These are phyloP conservation scores for Podila horticola DNA, from an alignment of 192 early-diverging fungal genomes.

Conservation along the genomic window DNA sequence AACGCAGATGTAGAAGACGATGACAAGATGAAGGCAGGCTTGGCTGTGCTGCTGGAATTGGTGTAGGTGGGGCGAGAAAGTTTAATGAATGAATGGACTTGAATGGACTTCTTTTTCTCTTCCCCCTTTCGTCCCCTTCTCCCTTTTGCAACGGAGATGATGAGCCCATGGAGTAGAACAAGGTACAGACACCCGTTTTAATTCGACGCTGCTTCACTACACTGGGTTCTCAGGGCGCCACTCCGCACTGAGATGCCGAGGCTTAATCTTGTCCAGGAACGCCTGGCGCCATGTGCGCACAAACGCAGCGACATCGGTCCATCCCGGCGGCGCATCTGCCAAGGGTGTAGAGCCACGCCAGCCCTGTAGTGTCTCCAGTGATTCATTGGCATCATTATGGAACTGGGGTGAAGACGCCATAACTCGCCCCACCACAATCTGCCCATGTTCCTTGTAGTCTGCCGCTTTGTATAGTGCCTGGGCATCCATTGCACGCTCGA, in stretches of 20 bases:
- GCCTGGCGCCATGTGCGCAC: constrained; percentile 33
- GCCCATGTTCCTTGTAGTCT: constrained; percentile 34
- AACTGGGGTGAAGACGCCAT: constrained; percentile 34
- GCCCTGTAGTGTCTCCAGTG: constrained; percentile 7
- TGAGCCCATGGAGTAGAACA: too few species aligned
- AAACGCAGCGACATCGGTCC: constrained; percentile 29
- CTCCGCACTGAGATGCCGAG: constrained; percentile 24
- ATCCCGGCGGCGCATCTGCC: constrained; percentile 12
- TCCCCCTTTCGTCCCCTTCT: background rate
- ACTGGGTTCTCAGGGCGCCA: constrained; percentile 43
- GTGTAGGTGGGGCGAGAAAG: background rate
- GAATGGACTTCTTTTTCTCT: background rate
- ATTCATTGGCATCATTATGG: constrained; percentile 21
- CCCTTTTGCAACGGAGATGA: background rate
- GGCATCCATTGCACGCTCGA: constrained; percentile 23
- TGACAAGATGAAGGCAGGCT: too few species aligned
- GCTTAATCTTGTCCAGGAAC: constrained; percentile 24
- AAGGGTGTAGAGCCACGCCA: constrained; percentile 26
- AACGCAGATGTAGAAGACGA: background rate
- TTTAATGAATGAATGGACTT: background rate
- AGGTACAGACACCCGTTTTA: too few species aligned
- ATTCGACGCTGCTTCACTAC: background rate
- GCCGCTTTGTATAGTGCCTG: constrained; percentile 26
- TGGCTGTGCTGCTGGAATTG: too few species aligned
- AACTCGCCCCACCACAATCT: constrained; percentile 28